Percentiles rank a stretch among this genome's conserved stretches.
These are phyloP conservation scores for Neoboletus brunneissimus DNA, from an alignment of 768 basidiomycete species.

Conservation along the genomic window DNA sequence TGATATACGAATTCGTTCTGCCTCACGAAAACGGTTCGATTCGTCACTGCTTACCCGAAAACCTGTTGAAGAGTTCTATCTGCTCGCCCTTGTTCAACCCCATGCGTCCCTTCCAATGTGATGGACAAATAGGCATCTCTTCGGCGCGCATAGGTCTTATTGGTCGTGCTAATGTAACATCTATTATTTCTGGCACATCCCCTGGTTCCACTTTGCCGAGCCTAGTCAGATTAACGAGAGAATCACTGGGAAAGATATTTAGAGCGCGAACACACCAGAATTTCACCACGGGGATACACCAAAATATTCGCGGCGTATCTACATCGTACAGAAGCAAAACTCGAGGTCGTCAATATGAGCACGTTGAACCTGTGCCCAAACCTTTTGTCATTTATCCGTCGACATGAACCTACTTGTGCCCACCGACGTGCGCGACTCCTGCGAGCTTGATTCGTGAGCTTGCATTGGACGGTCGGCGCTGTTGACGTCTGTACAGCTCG, in stretches of 20 bases:
- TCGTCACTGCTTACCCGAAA: not conserved
- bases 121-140: constrained; percentile 38
- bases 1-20: not conserved
- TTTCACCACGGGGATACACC: constrained; percentile 68
- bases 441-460: constrained; percentile 46
- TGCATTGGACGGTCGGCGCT: constrained; percentile 24
- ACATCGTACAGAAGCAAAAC: not conserved
- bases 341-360: not conserved
- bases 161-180: constrained; percentile 37
- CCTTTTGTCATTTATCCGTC: not conserved
- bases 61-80: constrained; percentile 32
- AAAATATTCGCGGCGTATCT: constrained; percentile 71
- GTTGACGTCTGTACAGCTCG: constrained; percentile 45
- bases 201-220: constrained; percentile 57
- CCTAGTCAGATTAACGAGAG: constrained; percentile 37
- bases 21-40: not conserved
- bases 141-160: constrained; percentile 25
- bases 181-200: constrained; percentile 55
- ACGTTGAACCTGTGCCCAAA: not conserved
- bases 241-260: not conserved
- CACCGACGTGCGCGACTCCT: constrained; percentile 77
- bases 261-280: constrained; percentile 48
- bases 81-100: constrained; percentile 62
- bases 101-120: constrained; percentile 72
- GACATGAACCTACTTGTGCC: constrained; percentile 62